Conservation (phyloP, 225 moss, liverwort and hornwort genomes). For the Bryoerythrophyllum caledonicum region DNA sequence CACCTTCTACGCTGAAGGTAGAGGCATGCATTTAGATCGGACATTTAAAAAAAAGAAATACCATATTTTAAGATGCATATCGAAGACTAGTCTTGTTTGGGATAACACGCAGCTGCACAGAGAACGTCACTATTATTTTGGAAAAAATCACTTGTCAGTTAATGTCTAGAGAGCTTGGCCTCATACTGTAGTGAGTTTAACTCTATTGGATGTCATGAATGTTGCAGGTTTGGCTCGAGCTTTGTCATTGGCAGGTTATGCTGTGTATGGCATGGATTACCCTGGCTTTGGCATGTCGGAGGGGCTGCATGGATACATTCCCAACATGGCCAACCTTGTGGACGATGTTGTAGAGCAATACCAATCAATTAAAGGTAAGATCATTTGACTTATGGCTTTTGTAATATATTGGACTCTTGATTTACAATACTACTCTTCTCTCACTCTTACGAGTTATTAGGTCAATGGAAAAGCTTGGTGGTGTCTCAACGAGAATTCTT, state of each 20-base stretch:
- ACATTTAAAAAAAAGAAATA: not conserved
- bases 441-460: too few relatives aligned
- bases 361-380: conserved; percentile 40
- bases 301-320: conserved; percentile 65
- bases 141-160: too few relatives aligned
- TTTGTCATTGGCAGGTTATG: conserved; percentile 49
- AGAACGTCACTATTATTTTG: too few relatives aligned
- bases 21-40: not conserved
- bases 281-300: conserved; percentile 68
- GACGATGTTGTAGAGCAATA: conserved; percentile 55
- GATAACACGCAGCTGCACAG: not conserved
- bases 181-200: too few relatives aligned
- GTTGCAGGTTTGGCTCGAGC: conserved; percentile 56
- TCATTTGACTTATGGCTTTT: too few relatives aligned
- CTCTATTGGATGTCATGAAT: too few relatives aligned
- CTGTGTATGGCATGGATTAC: conserved; percentile 68
- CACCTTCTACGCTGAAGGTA: conserved; percentile 72
- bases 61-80: not conserved
- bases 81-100: not conserved
- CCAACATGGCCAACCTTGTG: conserved; percentile 53
- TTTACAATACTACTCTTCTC: too few relatives aligned
- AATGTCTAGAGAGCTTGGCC: too few relatives aligned
- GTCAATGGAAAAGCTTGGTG: too few relatives aligned
- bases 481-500: too few relatives aligned
- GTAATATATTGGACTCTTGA: too few relatives aligned